Conservation (phyloP, 1,284 basidiomycete species). For the Moniliophthora roreri region DNA sequence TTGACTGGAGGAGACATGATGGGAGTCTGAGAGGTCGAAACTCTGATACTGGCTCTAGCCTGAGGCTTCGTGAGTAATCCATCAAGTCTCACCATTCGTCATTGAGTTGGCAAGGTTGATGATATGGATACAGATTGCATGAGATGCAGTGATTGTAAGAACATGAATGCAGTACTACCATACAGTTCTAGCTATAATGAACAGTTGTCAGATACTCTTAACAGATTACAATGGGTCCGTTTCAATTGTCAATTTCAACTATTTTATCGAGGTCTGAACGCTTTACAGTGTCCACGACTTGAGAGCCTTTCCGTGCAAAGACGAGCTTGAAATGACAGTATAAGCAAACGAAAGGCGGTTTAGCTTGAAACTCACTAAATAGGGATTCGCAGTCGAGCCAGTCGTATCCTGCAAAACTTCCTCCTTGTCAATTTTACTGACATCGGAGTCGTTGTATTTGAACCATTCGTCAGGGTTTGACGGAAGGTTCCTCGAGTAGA, state of each 20-base stretch:
- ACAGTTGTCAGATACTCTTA: too few relatives aligned
- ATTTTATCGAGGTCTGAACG: conserved; percentile 36
- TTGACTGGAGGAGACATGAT: too few relatives aligned
- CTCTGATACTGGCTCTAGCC: too few relatives aligned
- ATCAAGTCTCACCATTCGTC: too few relatives aligned
- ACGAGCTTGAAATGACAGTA: conserved; percentile 54
- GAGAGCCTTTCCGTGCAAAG: conserved; percentile 72
- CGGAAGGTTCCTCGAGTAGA: conserved; percentile 83
- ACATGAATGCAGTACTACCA: too few relatives aligned
- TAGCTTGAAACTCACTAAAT: conserved; percentile 56
- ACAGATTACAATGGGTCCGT: too few relatives aligned
- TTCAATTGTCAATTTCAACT: not conserved
- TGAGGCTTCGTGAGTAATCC: too few relatives aligned
- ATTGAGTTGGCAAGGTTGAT: too few relatives aligned
- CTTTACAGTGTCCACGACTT: conserved; percentile 77
- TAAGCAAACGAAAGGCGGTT: not conserved
- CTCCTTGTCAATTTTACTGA: conserved; percentile 70
- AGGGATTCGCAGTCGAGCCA: conserved; percentile 79
- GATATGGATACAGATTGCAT: too few relatives aligned
- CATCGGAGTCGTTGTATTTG: conserved; percentile 92
- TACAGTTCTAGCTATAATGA: too few relatives aligned
- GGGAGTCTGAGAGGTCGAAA: too few relatives aligned
- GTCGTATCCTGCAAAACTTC: conserved; percentile 82
- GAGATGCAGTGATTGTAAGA: too few relatives aligned
- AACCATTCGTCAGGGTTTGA: conserved; percentile 82